phyloP scores from a whole-genome alignment of 192 early-diverging fungal species.

The Coemansia sp. region DNA sequence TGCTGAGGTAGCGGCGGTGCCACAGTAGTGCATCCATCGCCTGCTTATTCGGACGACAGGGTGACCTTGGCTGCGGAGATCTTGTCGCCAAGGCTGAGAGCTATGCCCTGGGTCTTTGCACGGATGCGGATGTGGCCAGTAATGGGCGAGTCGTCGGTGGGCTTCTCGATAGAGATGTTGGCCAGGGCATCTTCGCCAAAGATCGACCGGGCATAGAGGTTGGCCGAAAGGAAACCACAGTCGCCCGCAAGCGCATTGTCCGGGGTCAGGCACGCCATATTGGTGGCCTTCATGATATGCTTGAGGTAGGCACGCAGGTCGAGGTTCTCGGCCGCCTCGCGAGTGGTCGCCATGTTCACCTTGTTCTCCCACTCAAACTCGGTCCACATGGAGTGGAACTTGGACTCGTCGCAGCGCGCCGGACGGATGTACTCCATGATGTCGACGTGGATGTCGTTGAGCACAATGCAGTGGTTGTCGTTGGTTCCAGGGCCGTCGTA shows the following conservation, averaged over 20 bases:
- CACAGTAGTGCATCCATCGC: too few relatives aligned
- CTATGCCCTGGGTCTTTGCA: constrained; percentile 98
- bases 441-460: constrained; percentile 98
- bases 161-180: constrained; percentile 91
- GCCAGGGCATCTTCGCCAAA: constrained; percentile 99
- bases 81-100: constrained; percentile 87
- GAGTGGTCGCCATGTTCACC: constrained; percentile 94
- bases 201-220: constrained; percentile 92
- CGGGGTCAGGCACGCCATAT: constrained; percentile 98
- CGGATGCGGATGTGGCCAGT: constrained; percentile 96
- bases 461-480: constrained; percentile 88
- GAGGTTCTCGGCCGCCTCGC: constrained; percentile 58
- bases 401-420: constrained; percentile 81
- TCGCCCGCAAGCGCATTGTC: constrained; percentile 87
- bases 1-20: too few relatives aligned
- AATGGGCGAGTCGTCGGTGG: constrained; percentile 67
- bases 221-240: constrained; percentile 96
- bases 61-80: constrained; percentile 54
- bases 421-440: constrained; percentile 99
- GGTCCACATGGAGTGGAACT: constrained; percentile 98
- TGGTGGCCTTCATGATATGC: constrained; percentile 94
- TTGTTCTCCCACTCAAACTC: constrained; percentile 99
- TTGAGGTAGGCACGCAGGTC: constrained; percentile 84
- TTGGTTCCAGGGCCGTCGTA: constrained; percentile 93
- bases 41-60: constrained; percentile 9